These are phyloP conservation scores for Tephrocybe sp. DNA, from an alignment of 768 basidiomycete genomes.

Conservation along the genomic window DNA sequence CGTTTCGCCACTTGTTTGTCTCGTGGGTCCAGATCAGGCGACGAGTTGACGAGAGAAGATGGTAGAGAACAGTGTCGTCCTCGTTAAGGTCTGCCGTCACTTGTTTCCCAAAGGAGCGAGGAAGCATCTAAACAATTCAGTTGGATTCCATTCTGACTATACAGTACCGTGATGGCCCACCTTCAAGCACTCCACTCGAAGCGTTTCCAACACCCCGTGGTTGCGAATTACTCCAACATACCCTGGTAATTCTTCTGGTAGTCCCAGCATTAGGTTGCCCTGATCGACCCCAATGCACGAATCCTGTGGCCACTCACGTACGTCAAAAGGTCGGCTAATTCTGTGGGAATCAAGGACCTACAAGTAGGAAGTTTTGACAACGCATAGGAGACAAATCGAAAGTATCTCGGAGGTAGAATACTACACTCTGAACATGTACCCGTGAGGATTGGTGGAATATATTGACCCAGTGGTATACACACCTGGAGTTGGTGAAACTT, in stretches of 20 bases:
- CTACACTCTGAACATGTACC: slow-evolving; percentile 1
- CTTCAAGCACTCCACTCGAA: slow-evolving; percentile 9
- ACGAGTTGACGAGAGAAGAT: not conserved
- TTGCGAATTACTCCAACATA: slow-evolving; percentile 8
- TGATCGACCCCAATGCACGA: not conserved
- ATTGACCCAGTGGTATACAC: not conserved
- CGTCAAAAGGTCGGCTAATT: not conserved
- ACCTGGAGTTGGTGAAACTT: slow-evolving; percentile 14
- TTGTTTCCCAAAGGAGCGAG: not conserved
- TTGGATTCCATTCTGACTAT: not conserved
- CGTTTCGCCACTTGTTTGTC: not conserved
- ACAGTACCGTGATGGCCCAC: slow-evolving; percentile 1
- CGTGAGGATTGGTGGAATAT: not conserved
- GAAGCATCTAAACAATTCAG: slow-evolving; percentile 4
- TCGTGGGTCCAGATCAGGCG: slow-evolving; percentile 2
- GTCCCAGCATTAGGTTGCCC: slow-evolving; percentile 9
- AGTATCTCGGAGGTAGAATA: slow-evolving; percentile 1
- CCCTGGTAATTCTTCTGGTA: slow-evolving; percentile 6
- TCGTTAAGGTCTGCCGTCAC: not conserved
- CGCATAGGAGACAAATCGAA: not conserved
- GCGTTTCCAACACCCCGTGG: slow-evolving; percentile 8
- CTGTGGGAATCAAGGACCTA: not conserved
- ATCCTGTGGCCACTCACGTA: not conserved
- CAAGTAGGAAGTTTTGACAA: slow-evolving; percentile 9
- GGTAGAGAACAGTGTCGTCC: not conserved